Evolutionary conservation across 805 yeast species (phyloP).

Genomic region (Sungouiozyma intestinalis): DNA sequence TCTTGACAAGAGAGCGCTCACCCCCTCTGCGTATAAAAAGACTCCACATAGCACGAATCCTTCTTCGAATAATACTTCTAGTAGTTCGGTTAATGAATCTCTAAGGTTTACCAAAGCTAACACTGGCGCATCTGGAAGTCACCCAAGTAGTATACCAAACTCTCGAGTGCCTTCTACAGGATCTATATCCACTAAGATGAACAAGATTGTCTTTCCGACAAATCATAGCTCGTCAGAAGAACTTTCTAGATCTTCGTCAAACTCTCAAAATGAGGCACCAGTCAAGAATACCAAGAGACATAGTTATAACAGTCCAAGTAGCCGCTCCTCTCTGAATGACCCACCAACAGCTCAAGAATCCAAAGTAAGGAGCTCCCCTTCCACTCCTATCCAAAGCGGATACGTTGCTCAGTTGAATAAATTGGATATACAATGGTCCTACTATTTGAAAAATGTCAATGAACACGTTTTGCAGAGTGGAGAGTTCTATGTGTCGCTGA

Average conservation of each 20-base stretch:
- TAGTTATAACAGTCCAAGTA: background rate
- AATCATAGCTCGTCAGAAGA: background rate
- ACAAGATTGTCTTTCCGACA: background rate
- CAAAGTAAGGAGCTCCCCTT: slow-evolving; percentile 12
- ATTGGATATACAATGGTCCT: slow-evolving; percentile 50
- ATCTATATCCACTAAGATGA: slow-evolving; percentile 5
- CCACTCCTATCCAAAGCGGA: background rate
- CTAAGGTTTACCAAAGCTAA: background rate
- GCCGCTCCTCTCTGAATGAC: background rate
- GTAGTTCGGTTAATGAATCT: background rate
- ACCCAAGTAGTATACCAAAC: background rate
- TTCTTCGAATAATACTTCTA: slow-evolving; percentile 1
- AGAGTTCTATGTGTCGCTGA: slow-evolving; percentile 36
- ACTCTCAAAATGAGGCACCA: background rate
- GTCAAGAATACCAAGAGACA: background rate
- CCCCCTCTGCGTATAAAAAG: slow-evolving; percentile 9
- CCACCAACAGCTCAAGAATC: background rate
- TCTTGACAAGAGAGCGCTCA: slow-evolving; percentile 9
- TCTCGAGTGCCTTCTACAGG: slow-evolving; percentile 11
- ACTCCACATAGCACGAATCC: slow-evolving; percentile 1
- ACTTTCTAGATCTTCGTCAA: slow-evolving; percentile 1
- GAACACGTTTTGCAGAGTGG: slow-evolving; percentile 55
- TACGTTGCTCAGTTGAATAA: slow-evolving; percentile 27
- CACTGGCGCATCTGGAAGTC: background rate
- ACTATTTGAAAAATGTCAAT: slow-evolving; percentile 41